A percentile compares a stretch with the other conserved stretches of the same genome.
Evolutionary conservation across 192 early-diverging fungal genomes (phyloP).

Genomic region (Gorgonomyces haynaldii): DNA sequence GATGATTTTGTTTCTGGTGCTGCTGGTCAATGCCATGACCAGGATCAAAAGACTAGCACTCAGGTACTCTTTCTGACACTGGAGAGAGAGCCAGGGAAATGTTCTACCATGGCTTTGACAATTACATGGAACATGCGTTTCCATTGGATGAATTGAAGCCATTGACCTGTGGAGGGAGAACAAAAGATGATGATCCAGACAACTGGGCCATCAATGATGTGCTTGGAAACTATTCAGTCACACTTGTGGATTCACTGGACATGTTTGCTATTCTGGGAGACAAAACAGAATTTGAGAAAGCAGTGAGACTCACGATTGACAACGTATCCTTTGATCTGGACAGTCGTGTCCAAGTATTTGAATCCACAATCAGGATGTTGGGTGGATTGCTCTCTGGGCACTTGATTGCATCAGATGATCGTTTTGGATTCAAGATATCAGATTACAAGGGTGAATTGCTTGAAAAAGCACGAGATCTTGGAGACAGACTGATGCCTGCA

Average conservation of each 20-base stretch:
- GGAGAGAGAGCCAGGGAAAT: slow-evolving; percentile 25
- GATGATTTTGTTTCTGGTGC: not conserved
- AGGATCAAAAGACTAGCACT: not conserved
- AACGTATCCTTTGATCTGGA: slow-evolving; percentile 69
- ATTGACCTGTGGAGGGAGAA: slow-evolving; percentile 64
- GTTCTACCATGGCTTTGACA: slow-evolving; percentile 47
- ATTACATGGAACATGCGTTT: slow-evolving; percentile 74
- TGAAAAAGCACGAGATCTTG: slow-evolving; percentile 66
- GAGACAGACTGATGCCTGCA: slow-evolving; percentile 72
- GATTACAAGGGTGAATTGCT: slow-evolving; percentile 75
- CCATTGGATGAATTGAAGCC: slow-evolving; percentile 90
- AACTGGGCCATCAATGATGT: slow-evolving; percentile 76
- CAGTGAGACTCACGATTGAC: slow-evolving; percentile 49
- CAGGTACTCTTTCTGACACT: not conserved
- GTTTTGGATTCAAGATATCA: slow-evolving; percentile 42
- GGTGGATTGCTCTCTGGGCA: slow-evolving; percentile 86
- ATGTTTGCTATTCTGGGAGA: slow-evolving; percentile 69
- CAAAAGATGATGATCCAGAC: slow-evolving; percentile 53
- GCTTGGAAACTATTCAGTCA: slow-evolving; percentile 85
- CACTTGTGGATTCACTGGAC: slow-evolving; percentile 87
- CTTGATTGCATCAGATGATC: slow-evolving; percentile 60
- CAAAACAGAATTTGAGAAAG: slow-evolving; percentile 47
- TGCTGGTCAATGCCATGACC: not conserved
- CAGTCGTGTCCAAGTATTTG: slow-evolving; percentile 88
- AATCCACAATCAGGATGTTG: slow-evolving; percentile 82